Conservation (phyloP, 2,329 filamentous ascomycete species). For the Apiospora malaysiana region DNA sequence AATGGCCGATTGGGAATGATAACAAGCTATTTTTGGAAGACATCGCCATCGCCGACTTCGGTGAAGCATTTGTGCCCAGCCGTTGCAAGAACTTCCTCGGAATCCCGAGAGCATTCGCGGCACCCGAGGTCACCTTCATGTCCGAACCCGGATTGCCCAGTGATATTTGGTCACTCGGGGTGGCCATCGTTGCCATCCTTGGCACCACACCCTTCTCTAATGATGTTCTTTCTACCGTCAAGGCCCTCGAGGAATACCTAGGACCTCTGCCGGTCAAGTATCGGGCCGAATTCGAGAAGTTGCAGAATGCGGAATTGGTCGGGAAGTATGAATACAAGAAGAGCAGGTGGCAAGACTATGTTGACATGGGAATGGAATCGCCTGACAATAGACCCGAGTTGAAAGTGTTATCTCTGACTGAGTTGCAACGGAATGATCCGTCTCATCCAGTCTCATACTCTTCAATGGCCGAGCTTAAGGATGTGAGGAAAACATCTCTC, state of each 20-base stretch:
- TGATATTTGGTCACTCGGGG: neutral
- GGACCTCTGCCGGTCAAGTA: neutral
- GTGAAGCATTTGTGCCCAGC: neutral
- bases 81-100: neutral
- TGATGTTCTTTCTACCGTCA: neutral
- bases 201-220: neutral
- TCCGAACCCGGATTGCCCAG: neutral
- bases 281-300: neutral
- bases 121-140: neutral
- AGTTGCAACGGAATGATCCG: neutral
- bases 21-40: neutral
- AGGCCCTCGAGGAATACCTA: neutral
- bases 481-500: neutral
- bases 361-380: neutral
- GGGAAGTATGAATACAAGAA: neutral
- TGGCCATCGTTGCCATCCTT: neutral
- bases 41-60: neutral
- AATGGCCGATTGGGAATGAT: neutral
- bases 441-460: neutral
- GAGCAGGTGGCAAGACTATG: neutral
- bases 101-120: neutral
- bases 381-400: neutral
- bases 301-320: neutral
- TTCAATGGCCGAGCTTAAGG: neutral
- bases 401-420: neutral